Conservation (phyloP, 345 rosid genomes). For the Erodium maritimum region DNA sequence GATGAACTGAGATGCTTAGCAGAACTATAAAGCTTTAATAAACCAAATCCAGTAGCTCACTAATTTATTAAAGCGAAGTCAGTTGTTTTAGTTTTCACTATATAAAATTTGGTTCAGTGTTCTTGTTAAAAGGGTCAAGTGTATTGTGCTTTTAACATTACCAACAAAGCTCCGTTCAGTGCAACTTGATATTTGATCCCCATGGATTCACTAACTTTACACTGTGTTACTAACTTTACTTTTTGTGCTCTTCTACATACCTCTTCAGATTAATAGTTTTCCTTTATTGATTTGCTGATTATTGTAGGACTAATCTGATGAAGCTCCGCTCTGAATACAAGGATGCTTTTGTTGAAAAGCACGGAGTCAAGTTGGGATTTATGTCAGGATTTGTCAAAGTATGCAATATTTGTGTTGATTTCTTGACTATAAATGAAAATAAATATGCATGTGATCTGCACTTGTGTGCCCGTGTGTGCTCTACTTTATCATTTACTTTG, state of each 20-base stretch:
- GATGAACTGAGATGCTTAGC: neutral
- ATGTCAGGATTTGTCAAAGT: slow-evolving; percentile 98
- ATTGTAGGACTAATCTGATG: slow-evolving; percentile 89
- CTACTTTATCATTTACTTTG: neutral
- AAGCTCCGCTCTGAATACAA: slow-evolving; percentile 93
- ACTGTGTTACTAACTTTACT: neutral
- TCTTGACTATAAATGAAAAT: neutral
- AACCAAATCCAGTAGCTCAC: neutral
- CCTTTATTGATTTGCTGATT: slow-evolving; percentile 5
- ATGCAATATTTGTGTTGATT: slow-evolving; percentile 4
- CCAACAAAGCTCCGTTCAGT: neutral
- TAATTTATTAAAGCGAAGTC: neutral
- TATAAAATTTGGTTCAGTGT: neutral
- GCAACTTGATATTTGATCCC: neutral
- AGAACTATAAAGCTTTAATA: neutral
- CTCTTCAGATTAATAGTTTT: neutral
- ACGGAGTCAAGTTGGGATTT: slow-evolving; percentile 92
- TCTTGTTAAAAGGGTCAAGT: too few relatives aligned
- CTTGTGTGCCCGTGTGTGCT: neutral
- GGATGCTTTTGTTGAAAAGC: slow-evolving; percentile 91
- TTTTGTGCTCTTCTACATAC: neutral
- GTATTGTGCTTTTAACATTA: too few relatives aligned
- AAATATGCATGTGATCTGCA: neutral
- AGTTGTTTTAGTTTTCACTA: neutral
- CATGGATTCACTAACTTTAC: neutral